Percentiles rank a stretch among this genome's conserved stretches.
phyloP scores from a whole-genome alignment of 1,284 basidiomycete genomes.

The Fomitopsis pinicola region DNA sequence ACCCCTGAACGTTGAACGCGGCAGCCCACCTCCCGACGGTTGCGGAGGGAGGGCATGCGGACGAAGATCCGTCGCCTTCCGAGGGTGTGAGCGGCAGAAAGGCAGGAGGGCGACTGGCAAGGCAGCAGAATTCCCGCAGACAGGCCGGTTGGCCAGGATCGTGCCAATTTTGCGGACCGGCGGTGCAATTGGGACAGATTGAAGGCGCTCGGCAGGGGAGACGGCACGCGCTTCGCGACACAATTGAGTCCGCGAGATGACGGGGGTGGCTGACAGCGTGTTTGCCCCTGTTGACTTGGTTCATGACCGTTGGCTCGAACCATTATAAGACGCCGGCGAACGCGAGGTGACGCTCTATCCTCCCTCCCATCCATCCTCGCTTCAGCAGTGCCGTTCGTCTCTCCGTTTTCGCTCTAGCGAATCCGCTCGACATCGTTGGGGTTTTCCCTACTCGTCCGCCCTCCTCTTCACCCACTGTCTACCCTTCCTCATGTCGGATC shows the following conservation, averaged over 20 bases:
- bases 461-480: slow-evolving; percentile 7
- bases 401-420: slow-evolving; percentile 17
- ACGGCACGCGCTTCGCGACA: neutral
- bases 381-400: slow-evolving; percentile 14
- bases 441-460: slow-evolving; percentile 16
- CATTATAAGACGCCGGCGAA: slow-evolving; percentile 8
- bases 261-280: neutral
- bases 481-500: slow-evolving; percentile 24
- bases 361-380: slow-evolving; percentile 22
- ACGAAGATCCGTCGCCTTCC: slow-evolving; percentile 3
- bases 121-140: slow-evolving; percentile 4
- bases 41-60: slow-evolving; percentile 3
- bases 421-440: slow-evolving; percentile 19
- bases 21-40: neutral
- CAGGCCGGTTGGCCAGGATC: neutral
- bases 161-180: neutral
- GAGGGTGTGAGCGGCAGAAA: neutral
- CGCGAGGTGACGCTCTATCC: slow-evolving; percentile 8
- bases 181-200: neutral
- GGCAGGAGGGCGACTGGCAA: neutral
- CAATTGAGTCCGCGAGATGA: slow-evolving; percentile 1
- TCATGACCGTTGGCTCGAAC: slow-evolving; percentile 4
- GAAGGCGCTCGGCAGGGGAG: neutral
- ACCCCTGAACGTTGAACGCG: neutral
- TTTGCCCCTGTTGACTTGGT: neutral